These are phyloP conservation scores for Salix brachista DNA, from an alignment of 345 rosid species.

Conservation along the genomic window DNA sequence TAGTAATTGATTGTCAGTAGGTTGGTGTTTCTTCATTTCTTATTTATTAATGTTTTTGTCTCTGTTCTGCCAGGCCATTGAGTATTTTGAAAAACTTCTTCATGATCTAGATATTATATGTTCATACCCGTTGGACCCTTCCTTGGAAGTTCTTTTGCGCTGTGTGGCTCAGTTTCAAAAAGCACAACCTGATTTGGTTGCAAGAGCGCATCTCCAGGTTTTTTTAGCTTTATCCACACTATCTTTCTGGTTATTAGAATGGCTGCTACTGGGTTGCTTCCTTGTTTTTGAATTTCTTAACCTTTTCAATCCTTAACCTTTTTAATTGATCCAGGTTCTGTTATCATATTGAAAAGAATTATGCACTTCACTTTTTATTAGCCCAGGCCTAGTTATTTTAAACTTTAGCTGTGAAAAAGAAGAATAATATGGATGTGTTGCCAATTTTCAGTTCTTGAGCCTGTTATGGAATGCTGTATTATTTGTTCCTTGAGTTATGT, in stretches of 20 bases:
- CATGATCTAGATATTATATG: slow-evolving; percentile 77
- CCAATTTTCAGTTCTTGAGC: background rate
- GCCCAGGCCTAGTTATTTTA: background rate
- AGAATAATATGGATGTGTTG: background rate
- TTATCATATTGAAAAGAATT: background rate
- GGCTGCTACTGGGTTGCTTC: background rate
- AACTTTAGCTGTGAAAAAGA: background rate
- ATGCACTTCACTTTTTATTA: background rate
- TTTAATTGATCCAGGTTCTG: background rate
- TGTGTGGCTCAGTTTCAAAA: slow-evolving; percentile 86
- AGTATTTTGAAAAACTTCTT: slow-evolving; percentile 90
- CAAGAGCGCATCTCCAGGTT: slow-evolving; percentile 99
- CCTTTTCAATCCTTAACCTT: background rate
- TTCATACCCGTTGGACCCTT: slow-evolving; percentile 63
- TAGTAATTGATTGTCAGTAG: slow-evolving; percentile 12
- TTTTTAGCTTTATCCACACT: background rate
- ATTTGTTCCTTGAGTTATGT: background rate
- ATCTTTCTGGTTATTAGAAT: background rate
- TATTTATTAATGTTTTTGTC: slow-evolving; percentile 16
- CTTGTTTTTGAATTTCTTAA: background rate
- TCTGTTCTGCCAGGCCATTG: slow-evolving; percentile 60
- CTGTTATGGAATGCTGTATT: background rate
- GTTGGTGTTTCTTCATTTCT: slow-evolving; percentile 1
- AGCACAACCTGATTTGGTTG: slow-evolving; percentile 80
- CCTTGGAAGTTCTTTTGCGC: slow-evolving; percentile 60